Evolutionary conservation across 129 eudicot species (phyloP), one percentile per base, ranked within the genome.

Genomic region (Lactuca saligna): DNA sequence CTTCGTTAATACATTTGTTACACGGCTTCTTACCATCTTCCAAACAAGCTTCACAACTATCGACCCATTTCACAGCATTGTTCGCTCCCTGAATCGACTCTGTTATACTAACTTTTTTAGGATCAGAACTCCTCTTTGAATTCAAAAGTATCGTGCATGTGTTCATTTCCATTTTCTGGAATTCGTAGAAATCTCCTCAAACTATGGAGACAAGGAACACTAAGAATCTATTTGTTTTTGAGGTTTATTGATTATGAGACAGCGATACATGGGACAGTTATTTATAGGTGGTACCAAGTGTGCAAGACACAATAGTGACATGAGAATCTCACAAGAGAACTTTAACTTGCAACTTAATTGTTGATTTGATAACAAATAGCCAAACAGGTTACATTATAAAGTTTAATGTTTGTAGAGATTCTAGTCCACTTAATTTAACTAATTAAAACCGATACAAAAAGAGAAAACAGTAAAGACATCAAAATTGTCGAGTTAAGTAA

Each of bases 11-110:
- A 33, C 12, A 10, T 63, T 83, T 71, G 29, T 72, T 62, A 55
- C 83, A 70, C 15, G 9, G 20, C 66, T 73, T 71, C 44, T 67
- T 75, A 42, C 61, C 72, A 4, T 69, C 82, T 16, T 83, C 87
- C 8, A 82, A 12, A 73, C 80, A 79, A 16, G 44, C 63, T 20
- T 82, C 78, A 54, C 82, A 79, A 10, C 72, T 39, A 61, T 68
- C 65, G 2, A 54, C 56, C 81, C 72, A 65, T 66, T 79, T 64
- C 77, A 69, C 49, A 4, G 57, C 75, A 11, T 58, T 41, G 63
- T 76, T 61, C 16, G 61, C 74, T 48, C 44, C 80, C 17, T 33
- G 66, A 38, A 15, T 48, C 17, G 62, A 16, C 66, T 70, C 77
- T 4, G 51, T 64, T 10, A 48, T 29, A 25, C 29, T 25, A 10